These are phyloP conservation scores for Sporothrix luriei DNA, from an alignment of 2,329 filamentous ascomycete species.

Conservation along the genomic window DNA sequence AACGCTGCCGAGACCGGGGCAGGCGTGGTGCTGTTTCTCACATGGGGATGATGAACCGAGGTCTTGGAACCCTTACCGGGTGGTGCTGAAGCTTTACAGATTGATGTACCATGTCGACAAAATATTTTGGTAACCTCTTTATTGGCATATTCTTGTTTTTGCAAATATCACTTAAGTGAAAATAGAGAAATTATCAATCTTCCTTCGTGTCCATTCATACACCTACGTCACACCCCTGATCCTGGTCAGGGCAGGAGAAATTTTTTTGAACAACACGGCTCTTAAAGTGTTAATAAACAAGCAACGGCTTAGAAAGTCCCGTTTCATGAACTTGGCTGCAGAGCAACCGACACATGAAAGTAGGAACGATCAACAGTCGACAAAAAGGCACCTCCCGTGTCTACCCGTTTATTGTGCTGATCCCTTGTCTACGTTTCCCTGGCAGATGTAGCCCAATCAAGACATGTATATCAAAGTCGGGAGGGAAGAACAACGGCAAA, in stretches of 20 bases:
- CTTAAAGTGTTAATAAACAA: background rate
- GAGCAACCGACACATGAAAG: background rate
- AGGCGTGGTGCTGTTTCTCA: background rate
- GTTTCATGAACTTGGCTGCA: background rate
- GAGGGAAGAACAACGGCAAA: background rate
- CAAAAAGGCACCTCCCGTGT: conserved; percentile 17
- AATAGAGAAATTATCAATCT: background rate
- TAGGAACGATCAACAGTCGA: background rate
- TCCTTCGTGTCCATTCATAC: background rate
- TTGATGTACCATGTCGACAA: no score
- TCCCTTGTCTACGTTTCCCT: conserved; percentile 8
- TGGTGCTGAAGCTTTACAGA: no score
- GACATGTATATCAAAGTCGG: background rate
- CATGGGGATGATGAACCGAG: background rate
- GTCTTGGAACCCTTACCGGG: background rate
- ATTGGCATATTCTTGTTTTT: background rate
- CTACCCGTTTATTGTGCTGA: conserved; percentile 8
- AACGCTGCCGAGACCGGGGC: background rate
- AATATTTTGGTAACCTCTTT: background rate
- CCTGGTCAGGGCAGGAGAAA: background rate
- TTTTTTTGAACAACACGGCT: background rate
- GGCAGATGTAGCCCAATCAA: conserved; percentile 14
- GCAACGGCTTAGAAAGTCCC: background rate
- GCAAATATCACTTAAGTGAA: background rate
- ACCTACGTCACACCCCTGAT: background rate